Base-by-base conservation (phyloP, 2,329 filamentous ascomycete genomes). In the Scedosporium dehoogii region DNA sequence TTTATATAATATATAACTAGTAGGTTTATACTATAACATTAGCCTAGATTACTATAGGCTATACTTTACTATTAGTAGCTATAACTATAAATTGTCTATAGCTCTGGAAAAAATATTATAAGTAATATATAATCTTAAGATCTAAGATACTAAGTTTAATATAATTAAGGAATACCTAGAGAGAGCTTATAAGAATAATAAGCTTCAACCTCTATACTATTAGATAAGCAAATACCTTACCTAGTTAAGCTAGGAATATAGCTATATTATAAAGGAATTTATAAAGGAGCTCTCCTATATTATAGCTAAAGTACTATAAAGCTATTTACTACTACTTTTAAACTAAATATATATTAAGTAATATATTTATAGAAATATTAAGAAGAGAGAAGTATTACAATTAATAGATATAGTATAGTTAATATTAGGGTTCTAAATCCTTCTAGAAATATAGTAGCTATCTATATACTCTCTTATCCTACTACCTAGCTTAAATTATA, bases 1-100 rank as follows among this genome's bases (percentile, higher is more conserved):
- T 73, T 90, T 92, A 0, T 99, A 99, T 70, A 92, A 97, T 73
- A 94, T 94, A 0, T 92, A 97, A 70, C 83, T 99, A 64, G 91
- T 94, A 6, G 94, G 94, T 0, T 75, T 99, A 53, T 85, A 90
- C 64, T 97, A 97, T 71, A 85, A 83, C 46, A 84, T 97, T 18
- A 80, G 80, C 4, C 82, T 88, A 27, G 88, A 90, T 69, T 81
- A 83, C 4, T 83, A 86, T 38, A 92, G 92, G 0, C 72, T 97
- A 29, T 87, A 90, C 63, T 77, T 97, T 48, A 86, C 89, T 14
- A 84, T 97, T 3, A 87, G 86, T 29, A 94, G 94, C 0, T 99
- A 97, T 77, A 97, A 97, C 68, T 93, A 99, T 74, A 99, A 99
- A 78, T 85, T 97, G 70, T 81, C 89, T 0, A 91, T 97, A 0